These are phyloP conservation scores for Paxillus ammoniavirescens DNA, from an alignment of 768 basidiomycete genomes.

Conservation along the genomic window DNA sequence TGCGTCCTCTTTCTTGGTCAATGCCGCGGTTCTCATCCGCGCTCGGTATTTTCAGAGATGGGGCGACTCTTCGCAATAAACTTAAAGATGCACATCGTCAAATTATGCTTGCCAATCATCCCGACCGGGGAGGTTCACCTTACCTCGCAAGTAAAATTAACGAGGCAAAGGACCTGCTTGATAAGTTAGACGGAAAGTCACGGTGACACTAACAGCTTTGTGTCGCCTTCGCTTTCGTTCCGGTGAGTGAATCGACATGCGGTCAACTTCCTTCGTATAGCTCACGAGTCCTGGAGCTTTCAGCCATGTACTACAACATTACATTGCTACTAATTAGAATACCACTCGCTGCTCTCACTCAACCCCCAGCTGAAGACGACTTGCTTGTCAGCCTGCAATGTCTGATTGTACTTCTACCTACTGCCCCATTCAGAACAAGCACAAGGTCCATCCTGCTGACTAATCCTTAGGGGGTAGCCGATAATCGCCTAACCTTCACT, in stretches of 20 bases:
- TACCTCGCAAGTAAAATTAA: constrained; percentile 99
- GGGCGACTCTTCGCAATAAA: constrained; percentile 65
- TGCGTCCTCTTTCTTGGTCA: constrained; percentile 39
- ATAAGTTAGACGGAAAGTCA: constrained; percentile 64
- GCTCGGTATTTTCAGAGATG: constrained; percentile 57
- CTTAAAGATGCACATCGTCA: constrained; percentile 95
- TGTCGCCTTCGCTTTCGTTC: constrained; percentile 1
- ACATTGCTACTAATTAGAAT: constrained; percentile 17
- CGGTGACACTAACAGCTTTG: constrained; percentile 17
- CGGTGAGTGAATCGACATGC: constrained; percentile 5
- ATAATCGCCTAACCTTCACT: too few relatives aligned
- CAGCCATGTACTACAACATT: constrained; percentile 21
- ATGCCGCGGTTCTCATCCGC: not conserved
- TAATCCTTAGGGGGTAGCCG: constrained; percentile 4
- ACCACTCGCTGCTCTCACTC: constrained; percentile 12
- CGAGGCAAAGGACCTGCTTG: constrained; percentile 92
- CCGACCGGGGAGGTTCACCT: constrained; percentile 97
- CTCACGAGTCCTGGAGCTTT: constrained; percentile 6
- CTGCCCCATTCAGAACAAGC: not conserved
- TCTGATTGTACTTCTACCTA: not conserved
- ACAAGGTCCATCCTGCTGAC: constrained; percentile 9
- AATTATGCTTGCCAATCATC: constrained; percentile 98
- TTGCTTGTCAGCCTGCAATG: not conserved
- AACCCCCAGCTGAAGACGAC: not conserved
- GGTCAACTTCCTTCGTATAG: not conserved